These are phyloP conservation scores for Botryotinia calthae DNA, from an alignment of 2,329 filamentous ascomycete genomes.

Conservation along the genomic window DNA sequence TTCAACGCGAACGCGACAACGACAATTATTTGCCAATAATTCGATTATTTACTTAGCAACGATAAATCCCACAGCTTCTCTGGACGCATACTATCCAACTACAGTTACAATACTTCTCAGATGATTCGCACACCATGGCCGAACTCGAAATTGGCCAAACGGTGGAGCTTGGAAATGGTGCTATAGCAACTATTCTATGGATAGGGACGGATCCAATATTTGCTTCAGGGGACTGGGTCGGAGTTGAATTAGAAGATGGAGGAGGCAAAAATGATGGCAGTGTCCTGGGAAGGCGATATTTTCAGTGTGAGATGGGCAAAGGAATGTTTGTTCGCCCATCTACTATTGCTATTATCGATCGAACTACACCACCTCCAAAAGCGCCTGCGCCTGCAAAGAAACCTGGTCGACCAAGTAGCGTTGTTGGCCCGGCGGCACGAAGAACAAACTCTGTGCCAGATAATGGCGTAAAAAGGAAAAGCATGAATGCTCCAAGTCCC, in stretches of 20 bases:
- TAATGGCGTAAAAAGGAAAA: conserved; percentile 61
- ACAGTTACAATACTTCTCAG: conserved; percentile 5
- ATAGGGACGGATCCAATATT: conserved; percentile 72
- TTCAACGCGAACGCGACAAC: conserved; percentile 4
- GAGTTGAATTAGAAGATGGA: conserved; percentile 78
- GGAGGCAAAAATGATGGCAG: conserved; percentile 92
- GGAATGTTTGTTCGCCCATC: conserved; percentile 83
- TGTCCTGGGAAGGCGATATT: conserved; percentile 84
- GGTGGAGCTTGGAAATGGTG: conserved; percentile 74
- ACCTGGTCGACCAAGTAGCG: conserved; percentile 47
- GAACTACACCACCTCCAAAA: conserved; percentile 44
- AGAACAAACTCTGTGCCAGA: conserved; percentile 50
- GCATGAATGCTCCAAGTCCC: conserved; percentile 69
- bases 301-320: conserved; percentile 72
- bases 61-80: not conserved
- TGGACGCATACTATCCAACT: not conserved
- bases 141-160: conserved; percentile 49
- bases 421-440: conserved; percentile 39
- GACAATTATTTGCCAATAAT: not conserved
- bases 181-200: conserved; percentile 75
- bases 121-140: conserved; percentile 46
- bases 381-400: conserved; percentile 39
- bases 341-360: conserved; percentile 60
- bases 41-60: conserved; percentile 6
- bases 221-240: conserved; percentile 80